Evolutionary conservation across 2,329 filamentous ascomycete species (phyloP), one percentile per base, ranked within the genome.

Genomic region (Coleophoma eucalyptorum): DNA sequence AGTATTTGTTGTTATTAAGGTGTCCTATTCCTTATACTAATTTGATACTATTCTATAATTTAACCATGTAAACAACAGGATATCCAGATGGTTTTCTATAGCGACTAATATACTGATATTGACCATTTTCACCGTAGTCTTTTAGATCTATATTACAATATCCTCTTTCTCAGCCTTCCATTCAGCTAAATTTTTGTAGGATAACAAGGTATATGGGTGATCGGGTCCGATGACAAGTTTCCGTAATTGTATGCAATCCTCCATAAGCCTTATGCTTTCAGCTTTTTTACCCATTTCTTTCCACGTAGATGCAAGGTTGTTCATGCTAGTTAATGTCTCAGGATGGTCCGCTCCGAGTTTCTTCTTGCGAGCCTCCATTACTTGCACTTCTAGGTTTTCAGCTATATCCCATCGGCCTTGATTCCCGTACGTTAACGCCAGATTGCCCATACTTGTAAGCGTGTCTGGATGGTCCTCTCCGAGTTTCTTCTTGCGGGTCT

Each of bases 141-240:
- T 45, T 38, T 49, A 20, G 41, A 52, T 10, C 48, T 21, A 46
- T 34, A 49, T 41, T 48, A 43, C 43, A 51, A 48, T 15, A 44
- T 48, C 34, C 26, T 50, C 21, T 53, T 53, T 32, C 49, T 54
- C 48, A 35, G 48, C 51, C 44, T 54, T 50, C 51, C 43, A 54
- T 50, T 3, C 35, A 34, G 40, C 51, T 48, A 54, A 54, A 50
- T 43, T 38, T 50, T 10, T 46, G 42, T 38, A 54, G 48, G 51
- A 54, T 45, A 33, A 50, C 31, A 50, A 26, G 47, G 35, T 32
- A 48, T 50, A 0, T 50, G 43, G 51, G 44, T 53, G 43, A 48
- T 44, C 40, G 43, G n/a, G 11, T 31, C 46, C 38, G 5, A 49
- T 16, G 31, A 52, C 16, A 46, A 42, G 50, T 47, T 46, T 52